Conservation (phyloP, 345 rosid species). For the Hypericum perforatum region DNA sequence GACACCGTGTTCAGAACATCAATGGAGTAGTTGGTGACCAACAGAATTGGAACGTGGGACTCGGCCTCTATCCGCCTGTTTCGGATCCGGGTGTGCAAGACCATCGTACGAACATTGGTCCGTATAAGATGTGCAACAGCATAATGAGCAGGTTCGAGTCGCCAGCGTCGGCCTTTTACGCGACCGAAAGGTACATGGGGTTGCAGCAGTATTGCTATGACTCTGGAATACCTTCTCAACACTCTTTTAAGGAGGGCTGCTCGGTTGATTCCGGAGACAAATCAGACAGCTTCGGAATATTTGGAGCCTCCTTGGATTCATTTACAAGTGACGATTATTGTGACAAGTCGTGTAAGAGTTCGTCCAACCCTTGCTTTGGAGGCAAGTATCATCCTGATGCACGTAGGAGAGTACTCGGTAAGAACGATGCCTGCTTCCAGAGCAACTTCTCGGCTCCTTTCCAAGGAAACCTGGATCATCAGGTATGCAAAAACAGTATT, state of each 20-base stretch:
- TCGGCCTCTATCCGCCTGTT: constrained; percentile 2
- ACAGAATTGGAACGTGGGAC: constrained; percentile 19
- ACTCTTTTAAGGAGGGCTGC: constrained; percentile 12
- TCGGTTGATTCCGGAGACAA: constrained; percentile 13
- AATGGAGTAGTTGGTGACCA: constrained; percentile 22
- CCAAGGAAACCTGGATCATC: constrained; percentile 34
- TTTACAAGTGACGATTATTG: not conserved
- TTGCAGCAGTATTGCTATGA: constrained; percentile 26
- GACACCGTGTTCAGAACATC: constrained; percentile 19
- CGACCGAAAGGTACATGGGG: constrained; percentile 46
- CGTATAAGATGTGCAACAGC: constrained; percentile 24
- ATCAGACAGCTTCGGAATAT: constrained; percentile 12
- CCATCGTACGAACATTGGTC: constrained; percentile 13
- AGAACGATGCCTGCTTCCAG: constrained; percentile 2
- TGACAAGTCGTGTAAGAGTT: constrained; percentile 11
- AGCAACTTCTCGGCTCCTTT: constrained; percentile 31
- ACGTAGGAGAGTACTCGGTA: constrained; percentile 8
- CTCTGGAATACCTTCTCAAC: no score
- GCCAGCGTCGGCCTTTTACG: constrained; percentile 44
- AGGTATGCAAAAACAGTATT: constrained; percentile 20
- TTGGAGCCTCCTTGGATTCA: constrained; percentile 19
- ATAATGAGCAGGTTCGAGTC: constrained; percentile 35
- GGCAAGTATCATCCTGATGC: constrained; percentile 8
- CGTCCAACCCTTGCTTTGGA: constrained; percentile 9
- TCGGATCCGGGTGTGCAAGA: constrained; percentile 13